Evolutionary conservation across 108 stramenopile genomes (phyloP).

Genomic region (Conticribra guillardii): DNA sequence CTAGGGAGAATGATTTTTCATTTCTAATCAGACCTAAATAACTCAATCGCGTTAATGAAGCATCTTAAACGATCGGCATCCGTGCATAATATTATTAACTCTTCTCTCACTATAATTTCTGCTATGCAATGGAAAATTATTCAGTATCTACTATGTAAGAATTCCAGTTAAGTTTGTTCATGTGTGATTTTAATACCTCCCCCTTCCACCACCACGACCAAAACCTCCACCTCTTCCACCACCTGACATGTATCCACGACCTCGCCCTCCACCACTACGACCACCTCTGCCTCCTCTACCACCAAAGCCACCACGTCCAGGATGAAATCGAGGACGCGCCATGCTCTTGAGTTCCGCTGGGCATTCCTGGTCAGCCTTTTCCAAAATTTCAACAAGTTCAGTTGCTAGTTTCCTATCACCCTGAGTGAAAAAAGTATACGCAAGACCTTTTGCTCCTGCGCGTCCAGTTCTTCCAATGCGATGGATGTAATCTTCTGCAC

Average conservation of each 20-base stretch:
- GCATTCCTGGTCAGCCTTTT: slow-evolving; percentile 82
- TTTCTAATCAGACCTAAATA: too few relatives aligned
- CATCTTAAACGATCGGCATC: too few relatives aligned
- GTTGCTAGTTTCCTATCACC: slow-evolving; percentile 84
- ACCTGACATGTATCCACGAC: slow-evolving; percentile 56
- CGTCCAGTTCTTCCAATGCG: slow-evolving; percentile 95
- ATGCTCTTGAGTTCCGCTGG: slow-evolving; percentile 80
- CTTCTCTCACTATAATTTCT: too few relatives aligned
- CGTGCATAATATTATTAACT: too few relatives aligned
- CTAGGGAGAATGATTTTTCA: too few relatives aligned
- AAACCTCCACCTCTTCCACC: slow-evolving; percentile 63
- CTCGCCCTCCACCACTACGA: slow-evolving; percentile 51
- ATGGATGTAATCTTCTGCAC: slow-evolving; percentile 93
- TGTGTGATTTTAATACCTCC: too few relatives aligned
- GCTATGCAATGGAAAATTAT: neutral
- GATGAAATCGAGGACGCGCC: slow-evolving; percentile 63
- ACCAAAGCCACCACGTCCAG: slow-evolving; percentile 45
- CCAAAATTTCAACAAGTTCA: slow-evolving; percentile 82
- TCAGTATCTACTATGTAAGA: neutral
- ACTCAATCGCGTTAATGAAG: too few relatives aligned
- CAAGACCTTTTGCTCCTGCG: slow-evolving; percentile 92
- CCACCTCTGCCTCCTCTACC: slow-evolving; percentile 67
- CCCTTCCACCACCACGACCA: slow-evolving; percentile 21
- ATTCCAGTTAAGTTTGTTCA: too few relatives aligned
- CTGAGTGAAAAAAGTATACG: slow-evolving; percentile 91